A percentile compares a stretch with the other conserved stretches of the same genome.
phyloP scores from a whole-genome alignment of 176 grass and related monocot species.

The Aegilops sharonensis region DNA sequence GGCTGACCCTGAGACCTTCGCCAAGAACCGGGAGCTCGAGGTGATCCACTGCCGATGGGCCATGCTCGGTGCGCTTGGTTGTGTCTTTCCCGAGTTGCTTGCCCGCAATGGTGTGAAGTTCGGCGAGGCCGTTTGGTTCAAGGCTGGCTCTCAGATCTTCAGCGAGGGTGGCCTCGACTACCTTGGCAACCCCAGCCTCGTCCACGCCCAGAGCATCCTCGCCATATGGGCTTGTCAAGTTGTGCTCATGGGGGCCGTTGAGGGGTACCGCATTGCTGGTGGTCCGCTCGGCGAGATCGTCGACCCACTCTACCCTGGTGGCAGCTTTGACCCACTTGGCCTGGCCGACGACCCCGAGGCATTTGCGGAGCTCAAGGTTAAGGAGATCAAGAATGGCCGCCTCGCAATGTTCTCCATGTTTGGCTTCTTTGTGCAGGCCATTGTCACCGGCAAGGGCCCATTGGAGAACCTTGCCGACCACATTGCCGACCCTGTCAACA shows the following conservation, averaged over 20 bases:
- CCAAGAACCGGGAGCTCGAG: conserved; percentile 86
- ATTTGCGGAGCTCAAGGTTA: conserved; percentile 88
- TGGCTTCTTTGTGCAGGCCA: conserved; percentile 53
- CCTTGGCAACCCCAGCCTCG: conserved; percentile 77
- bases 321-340: conserved; percentile 79
- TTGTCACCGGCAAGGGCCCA: too few relatives aligned
- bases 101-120: conserved; percentile 81
- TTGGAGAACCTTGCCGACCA: too few relatives aligned
- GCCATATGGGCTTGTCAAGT: conserved; percentile 87
- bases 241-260: conserved; percentile 82
- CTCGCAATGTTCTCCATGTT: conserved; percentile 99
- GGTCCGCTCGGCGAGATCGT: conserved; percentile 80
- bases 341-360: conserved; percentile 83
- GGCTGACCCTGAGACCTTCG: conserved; percentile 79
- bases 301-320: conserved; percentile 78
- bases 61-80: conserved; percentile 83
- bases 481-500: too few relatives aligned
- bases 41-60: conserved; percentile 86
- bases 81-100: conserved; percentile 81
- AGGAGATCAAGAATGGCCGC: conserved; percentile 94
- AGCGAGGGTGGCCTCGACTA: conserved; percentile 86
- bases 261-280: conserved; percentile 79
- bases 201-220: conserved; percentile 88
- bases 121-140: conserved; percentile 94
- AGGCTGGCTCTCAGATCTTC: conserved; percentile 82